Conservation (phyloP, 371 early-diverging fungal genomes). For the Phascolomyces articulosus region DNA sequence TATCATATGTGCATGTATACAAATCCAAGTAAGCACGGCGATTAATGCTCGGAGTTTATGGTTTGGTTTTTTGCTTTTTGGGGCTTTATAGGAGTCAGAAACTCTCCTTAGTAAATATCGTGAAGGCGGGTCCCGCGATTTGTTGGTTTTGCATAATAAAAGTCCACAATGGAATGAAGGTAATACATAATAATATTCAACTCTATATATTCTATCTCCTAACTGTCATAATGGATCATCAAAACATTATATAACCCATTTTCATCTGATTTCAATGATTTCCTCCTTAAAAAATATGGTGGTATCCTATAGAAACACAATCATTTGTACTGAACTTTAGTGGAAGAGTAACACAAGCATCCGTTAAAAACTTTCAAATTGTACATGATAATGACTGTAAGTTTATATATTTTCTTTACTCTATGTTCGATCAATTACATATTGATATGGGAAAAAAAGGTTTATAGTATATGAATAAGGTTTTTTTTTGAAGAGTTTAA, state of each 20-base stretch:
- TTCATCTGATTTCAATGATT: too few species aligned
- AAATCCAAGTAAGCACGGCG: not conserved
- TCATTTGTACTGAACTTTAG: conserved; percentile 96
- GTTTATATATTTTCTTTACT: conserved; percentile 22
- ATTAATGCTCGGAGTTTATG: not conserved
- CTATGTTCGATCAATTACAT: too few species aligned
- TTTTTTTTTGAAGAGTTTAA: too few species aligned
- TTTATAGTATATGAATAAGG: not conserved
- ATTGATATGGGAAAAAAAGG: not conserved
- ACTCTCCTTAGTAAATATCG: conserved; percentile 67
- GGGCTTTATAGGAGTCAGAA: conserved; percentile 61
- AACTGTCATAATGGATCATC: not conserved
- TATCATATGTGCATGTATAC: too few species aligned
- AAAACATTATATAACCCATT: too few species aligned
- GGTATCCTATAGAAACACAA: conserved; percentile 76
- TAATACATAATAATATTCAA: conserved; percentile 24
- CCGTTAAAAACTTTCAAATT: conserved; percentile 98
- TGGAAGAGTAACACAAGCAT: conserved; percentile 91
- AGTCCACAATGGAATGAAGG: conserved; percentile 94
- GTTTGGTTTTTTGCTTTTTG: not conserved
- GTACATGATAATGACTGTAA: conserved; percentile 89
- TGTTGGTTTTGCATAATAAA: conserved; percentile 84
- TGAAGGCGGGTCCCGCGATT: conserved; percentile 60
- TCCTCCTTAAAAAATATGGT: not conserved
- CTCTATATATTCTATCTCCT: not conserved